Percentiles rank a stretch among this genome's conserved stretches.
These are phyloP conservation scores for Kregervanrija pseudodelftensis DNA, from an alignment of 805 yeast genomes.

Conservation along the genomic window DNA sequence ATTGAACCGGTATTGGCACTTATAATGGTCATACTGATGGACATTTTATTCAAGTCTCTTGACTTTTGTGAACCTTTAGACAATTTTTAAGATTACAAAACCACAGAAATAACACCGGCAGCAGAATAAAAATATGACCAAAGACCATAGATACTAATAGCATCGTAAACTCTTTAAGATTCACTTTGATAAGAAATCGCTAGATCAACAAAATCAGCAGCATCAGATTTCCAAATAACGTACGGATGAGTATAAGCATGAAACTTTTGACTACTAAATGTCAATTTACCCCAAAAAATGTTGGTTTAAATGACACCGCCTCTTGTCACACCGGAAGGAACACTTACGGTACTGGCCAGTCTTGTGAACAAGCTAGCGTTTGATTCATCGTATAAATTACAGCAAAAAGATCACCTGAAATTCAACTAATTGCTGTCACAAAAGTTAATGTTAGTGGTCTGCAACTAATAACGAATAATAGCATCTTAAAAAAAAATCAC, in stretches of 20 bases:
- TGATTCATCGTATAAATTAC: constrained; percentile 30
- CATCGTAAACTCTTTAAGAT: constrained; percentile 39
- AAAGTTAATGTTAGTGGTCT: too few relatives aligned
- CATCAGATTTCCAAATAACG: constrained; percentile 42
- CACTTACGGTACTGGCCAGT: constrained; percentile 34
- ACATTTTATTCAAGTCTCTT: constrained; percentile 41
- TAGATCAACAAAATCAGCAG: constrained; percentile 41
- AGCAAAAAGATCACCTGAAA: constrained; percentile 4
- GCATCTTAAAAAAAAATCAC: too few relatives aligned
- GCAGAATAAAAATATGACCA: constrained; percentile 51
- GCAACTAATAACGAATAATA: too few relatives aligned
- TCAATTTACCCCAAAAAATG: constrained; percentile 65
- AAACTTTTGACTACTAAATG: constrained; percentile 46
- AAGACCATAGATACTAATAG: constrained; percentile 38
- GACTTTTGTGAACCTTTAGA: constrained; percentile 37
- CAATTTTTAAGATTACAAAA: constrained; percentile 42
- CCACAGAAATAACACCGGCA: constrained; percentile 50
- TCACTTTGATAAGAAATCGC: constrained; percentile 53
- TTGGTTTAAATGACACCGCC: constrained; percentile 57
- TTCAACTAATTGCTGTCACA: constrained; percentile 1
- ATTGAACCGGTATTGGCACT: constrained; percentile 29
- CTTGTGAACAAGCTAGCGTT: constrained; percentile 38
- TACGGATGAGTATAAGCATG: constrained; percentile 65
- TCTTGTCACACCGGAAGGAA: constrained; percentile 42
- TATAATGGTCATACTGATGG: constrained; percentile 40